Evolutionary conservation across 1,284 basidiomycete species (phyloP).

Genomic region (Volvariella surrecta): DNA sequence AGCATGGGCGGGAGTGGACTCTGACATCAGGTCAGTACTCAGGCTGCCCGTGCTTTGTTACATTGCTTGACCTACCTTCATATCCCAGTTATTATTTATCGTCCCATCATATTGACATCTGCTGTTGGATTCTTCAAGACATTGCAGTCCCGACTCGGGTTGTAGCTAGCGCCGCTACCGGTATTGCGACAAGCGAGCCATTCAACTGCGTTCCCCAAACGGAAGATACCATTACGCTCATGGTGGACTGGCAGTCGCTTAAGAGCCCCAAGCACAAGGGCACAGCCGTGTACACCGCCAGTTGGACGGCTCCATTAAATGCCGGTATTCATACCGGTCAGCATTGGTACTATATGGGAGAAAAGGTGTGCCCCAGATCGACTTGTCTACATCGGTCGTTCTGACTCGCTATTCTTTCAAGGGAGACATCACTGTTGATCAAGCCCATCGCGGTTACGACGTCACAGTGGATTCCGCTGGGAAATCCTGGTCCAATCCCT

Average conservation of each 20-base stretch:
- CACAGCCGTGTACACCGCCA: constrained; percentile 86
- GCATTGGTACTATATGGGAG: constrained; percentile 91
- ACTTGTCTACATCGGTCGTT: too few relatives aligned
- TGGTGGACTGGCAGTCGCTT: constrained; percentile 87
- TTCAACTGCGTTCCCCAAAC: constrained; percentile 81
- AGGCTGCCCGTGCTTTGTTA: background rate
- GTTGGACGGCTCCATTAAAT: constrained; percentile 79
- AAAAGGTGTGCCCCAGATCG: constrained; percentile 47
- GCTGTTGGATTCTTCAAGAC: constrained; percentile 87
- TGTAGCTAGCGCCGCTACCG: constrained; percentile 80
- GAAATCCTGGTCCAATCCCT: constrained; percentile 81
- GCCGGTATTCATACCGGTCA: constrained; percentile 80
- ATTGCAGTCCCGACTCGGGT: constrained; percentile 75
- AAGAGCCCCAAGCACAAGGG: constrained; percentile 64
- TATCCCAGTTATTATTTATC: constrained; percentile 92
- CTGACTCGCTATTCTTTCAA: constrained; percentile 25
- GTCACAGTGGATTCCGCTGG: constrained; percentile 78
- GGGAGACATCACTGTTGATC: constrained; percentile 89
- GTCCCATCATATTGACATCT: constrained; percentile 88
- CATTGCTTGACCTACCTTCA: constrained; percentile 4
- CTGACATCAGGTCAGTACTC: constrained; percentile 66
- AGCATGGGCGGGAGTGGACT: constrained; percentile 91
- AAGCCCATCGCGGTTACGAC: constrained; percentile 89
- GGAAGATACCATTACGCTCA: constrained; percentile 90
- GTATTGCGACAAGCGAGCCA: constrained; percentile 81